Base-by-base conservation (phyloP, 2,329 filamentous ascomycete genomes). In the Scedosporium dehoogii region DNA sequence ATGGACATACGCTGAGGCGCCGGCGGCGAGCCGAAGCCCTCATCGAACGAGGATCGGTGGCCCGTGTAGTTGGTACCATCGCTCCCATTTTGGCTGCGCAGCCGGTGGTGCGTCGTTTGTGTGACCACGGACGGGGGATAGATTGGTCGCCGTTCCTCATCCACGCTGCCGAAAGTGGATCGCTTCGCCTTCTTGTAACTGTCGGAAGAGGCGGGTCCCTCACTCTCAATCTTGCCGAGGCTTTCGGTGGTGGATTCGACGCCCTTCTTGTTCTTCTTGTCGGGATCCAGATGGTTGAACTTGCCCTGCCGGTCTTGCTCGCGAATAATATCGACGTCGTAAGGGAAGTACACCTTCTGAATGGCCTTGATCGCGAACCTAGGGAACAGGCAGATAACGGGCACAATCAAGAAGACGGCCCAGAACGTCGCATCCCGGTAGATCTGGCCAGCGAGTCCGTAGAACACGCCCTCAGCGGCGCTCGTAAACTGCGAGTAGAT, bases 301-400 rank as follows among this genome's bases (percentile, higher is more conserved):
- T 88, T 87, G 67, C 94, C 94, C 76, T 87, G 81, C 29, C 85
- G 85, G 65, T 96, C 86, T 77, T 97, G 92, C 74, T 99, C 94
- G 58, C 94, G 91, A 70, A 99, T 87, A 66, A 99, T 96, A 73
- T 99, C 94, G 63, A 97, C 87, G 70, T 99, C 94, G 67, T 89
- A 88, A 3, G 94, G 94, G 74, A 89, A 90, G 76, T 92, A 97
- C 62, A 96, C 89, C 76, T 99, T 99, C 74, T 97, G 94, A 59
- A 94, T 76, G 38, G 87, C 81, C 77, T 99, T 99, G 77, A 90
- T 81, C 58, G 85, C 83, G 73, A 97, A 96, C 27, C 94, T 87
- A 10, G 94, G 94, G 64, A 96, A 85, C 59, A 99, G 78, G 73
- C 90, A 93, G 62, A 96, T 84, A 66, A 91, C 82, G 1, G 92